Evolutionary conservation across 805 yeast species (phyloP), one percentile per base, ranked within the genome.

Genomic region (Hermanozyma aechmeae): DNA sequence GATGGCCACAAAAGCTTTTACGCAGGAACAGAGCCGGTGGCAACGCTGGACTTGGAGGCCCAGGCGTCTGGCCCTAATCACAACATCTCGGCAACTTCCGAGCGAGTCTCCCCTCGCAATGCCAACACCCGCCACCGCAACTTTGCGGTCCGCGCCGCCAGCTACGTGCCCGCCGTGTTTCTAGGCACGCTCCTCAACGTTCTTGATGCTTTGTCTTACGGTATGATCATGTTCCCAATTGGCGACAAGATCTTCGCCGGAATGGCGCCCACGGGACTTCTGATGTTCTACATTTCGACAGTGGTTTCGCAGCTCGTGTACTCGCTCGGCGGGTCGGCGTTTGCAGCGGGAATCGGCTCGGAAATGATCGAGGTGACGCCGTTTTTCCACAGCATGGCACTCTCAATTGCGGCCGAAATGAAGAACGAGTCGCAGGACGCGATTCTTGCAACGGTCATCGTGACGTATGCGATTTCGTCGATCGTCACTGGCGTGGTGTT

Each of bases 361-460:
- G 97, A 92, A 57, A 92, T 92, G 98, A 92, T 92, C 40, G 98
- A 92, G 53, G 85, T 92, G n/a, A 94, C 96, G 2, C 98, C 98
- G 2, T 92, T 92, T 52, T 89, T 89, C 63, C 98, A 92, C 48
- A 70, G 93, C 3, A 87, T 92, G 95, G 96, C 96, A 1, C 61
- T 71, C 16, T 61, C 78, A 10, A 77, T 92, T 27, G 61, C 78
- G 51, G 49, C 55, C 3, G 61, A 66, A 14, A 62, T 83, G 44
- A 53, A 52, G n/a, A 53, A 58, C 16, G 25, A 23, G 6, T 15
- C 5, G 15, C 45, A 61, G 22, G 69, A 66, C 8, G 75, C 68
- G 9, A 69, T 85, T 4, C 61, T 86, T 20, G 77, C 95, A 1
- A 92, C 98, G 0, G 85, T 96, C 1, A 74, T 92, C 13, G 74